These are phyloP conservation scores for Claviceps sp. DNA, from an alignment of 2,329 filamentous ascomycete genomes.

Conservation along the genomic window DNA sequence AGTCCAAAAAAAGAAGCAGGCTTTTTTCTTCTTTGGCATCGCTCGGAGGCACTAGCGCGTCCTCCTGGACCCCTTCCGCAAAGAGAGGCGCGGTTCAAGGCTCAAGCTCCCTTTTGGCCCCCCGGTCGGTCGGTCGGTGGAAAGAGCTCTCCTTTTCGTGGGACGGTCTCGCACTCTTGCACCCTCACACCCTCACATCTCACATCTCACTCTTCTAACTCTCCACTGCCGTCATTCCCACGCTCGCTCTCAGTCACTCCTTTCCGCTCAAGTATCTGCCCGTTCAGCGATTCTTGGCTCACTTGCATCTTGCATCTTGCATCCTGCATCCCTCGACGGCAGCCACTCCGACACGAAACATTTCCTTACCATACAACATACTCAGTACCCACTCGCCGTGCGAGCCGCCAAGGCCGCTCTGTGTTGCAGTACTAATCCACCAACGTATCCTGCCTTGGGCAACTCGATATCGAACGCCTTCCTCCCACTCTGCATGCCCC, in stretches of 20 bases:
- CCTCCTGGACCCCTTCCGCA: slow-evolving; percentile 19
- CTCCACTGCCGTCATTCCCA: not conserved
- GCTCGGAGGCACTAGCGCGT: slow-evolving; percentile 12
- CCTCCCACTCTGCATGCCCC: slow-evolving; percentile 21
- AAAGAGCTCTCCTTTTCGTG: slow-evolving; percentile 14
- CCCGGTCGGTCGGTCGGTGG: slow-evolving; percentile 6
- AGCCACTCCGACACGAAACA: slow-evolving; percentile 2
- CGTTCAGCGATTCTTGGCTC: not conserved
- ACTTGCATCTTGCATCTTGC: slow-evolving; percentile 8
- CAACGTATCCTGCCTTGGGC: slow-evolving; percentile 3
- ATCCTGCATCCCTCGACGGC: slow-evolving; percentile 6
- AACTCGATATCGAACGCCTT: slow-evolving; percentile 3
- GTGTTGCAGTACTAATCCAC: not conserved
- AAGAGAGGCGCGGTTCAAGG: slow-evolving; percentile 20
- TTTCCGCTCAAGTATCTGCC: slow-evolving; percentile 16
- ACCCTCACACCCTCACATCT: no score
- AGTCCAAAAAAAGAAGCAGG: not conserved
- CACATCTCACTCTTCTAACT: no score
- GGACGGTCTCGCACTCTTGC: slow-evolving; percentile 18
- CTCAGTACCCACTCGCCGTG: not conserved
- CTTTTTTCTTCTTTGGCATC: not conserved
- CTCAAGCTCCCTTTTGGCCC: slow-evolving; percentile 2
- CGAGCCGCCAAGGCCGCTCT: not conserved
- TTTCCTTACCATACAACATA: not conserved
- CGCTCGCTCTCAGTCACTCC: slow-evolving; percentile 26